Base-by-base conservation (phyloP, 1,139 yeast species). In the Yamadazyma dushanensis region DNA sequence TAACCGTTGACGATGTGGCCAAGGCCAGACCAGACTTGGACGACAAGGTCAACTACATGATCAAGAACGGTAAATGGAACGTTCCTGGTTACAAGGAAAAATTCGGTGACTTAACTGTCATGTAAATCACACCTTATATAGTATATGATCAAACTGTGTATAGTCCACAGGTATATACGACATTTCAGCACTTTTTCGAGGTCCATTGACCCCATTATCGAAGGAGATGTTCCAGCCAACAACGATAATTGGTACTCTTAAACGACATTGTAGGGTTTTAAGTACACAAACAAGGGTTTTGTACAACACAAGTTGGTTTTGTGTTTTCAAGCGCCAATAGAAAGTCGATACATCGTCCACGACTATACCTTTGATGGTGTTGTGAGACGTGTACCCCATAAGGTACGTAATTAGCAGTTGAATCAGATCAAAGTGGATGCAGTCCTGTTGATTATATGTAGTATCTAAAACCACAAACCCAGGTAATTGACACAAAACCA, bases 21-120 rank as follows among this genome's bases (percentile, higher is more conserved):
- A 80, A 81, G 75, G 97, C 97, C 47, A 86, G 92, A 73, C 97
- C 98, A 55, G 97, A 92, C 67, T 85, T 92, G 65, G 96, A 90
- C 60, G 92, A 87, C 56, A 92, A 92, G 83, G 96, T 90, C 54
- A 78, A 76, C 59, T 88, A 88, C 71, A 84, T 92, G 94, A 90
- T 92, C 57, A 82, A 84, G 80, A 84, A 89, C 78, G 96, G 96
- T 69, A 86, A 87, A 74, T 90, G 96, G 95, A 89, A 87, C 59
- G 95, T 90, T 54, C 97, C 98, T 56, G 96, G 96, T 56, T 92
- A 92, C 82, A 84, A 85, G 72, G 97, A 90, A 70, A 90, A 88
- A 80, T 90, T 89, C 67, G 97, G 97, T 66, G 88, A 86, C 67
- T 80, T 89, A 72, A 86, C 92, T 59, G 88, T 87, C 66, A 89